These are phyloP conservation scores for Betula pendula DNA, from an alignment of 306 rosid genomes.

Conservation along the genomic window DNA sequence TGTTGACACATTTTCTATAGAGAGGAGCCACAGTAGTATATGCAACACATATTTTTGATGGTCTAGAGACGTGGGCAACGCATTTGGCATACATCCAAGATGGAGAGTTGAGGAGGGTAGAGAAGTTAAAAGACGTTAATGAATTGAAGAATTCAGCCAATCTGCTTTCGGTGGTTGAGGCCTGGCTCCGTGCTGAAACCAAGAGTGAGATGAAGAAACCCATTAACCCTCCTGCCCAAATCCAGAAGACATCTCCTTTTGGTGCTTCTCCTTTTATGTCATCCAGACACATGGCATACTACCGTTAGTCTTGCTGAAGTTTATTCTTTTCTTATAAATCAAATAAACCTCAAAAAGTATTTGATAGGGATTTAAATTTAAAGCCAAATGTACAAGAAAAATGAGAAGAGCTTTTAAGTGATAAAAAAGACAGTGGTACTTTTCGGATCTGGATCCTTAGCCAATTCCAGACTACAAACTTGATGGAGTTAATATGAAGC, in stretches of 20 bases:
- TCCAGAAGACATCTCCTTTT: slow-evolving; percentile 39
- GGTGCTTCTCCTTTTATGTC: slow-evolving; percentile 59
- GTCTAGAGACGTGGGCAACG: slow-evolving; percentile 95
- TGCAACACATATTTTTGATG: slow-evolving; percentile 97
- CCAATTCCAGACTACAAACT: too few species aligned
- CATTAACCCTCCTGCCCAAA: slow-evolving; percentile 39
- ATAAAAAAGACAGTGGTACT: neutral
- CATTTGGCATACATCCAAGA: slow-evolving; percentile 95
- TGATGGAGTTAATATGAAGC: too few species aligned
- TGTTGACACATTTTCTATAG: slow-evolving; percentile 39
- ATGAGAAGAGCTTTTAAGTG: neutral
- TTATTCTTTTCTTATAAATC: slow-evolving; percentile 6
- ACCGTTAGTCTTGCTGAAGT: slow-evolving; percentile 46
- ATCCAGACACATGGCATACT: slow-evolving; percentile 89
- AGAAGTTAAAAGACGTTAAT: slow-evolving; percentile 64
- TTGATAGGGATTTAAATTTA: neutral
- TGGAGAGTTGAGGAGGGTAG: slow-evolving; percentile 73
- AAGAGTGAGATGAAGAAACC: slow-evolving; percentile 63
- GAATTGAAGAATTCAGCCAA: slow-evolving; percentile 75
- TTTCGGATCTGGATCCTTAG: neutral
- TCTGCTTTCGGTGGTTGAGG: slow-evolving; percentile 86
- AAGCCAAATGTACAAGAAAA: neutral
- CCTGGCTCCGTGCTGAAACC: slow-evolving; percentile 86
- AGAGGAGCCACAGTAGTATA: slow-evolving; percentile 90
- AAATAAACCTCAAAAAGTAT: neutral